Base-by-base conservation (phyloP, 495 filamentous ascomycete species). In the Hyaloscypha bicolor region DNA sequence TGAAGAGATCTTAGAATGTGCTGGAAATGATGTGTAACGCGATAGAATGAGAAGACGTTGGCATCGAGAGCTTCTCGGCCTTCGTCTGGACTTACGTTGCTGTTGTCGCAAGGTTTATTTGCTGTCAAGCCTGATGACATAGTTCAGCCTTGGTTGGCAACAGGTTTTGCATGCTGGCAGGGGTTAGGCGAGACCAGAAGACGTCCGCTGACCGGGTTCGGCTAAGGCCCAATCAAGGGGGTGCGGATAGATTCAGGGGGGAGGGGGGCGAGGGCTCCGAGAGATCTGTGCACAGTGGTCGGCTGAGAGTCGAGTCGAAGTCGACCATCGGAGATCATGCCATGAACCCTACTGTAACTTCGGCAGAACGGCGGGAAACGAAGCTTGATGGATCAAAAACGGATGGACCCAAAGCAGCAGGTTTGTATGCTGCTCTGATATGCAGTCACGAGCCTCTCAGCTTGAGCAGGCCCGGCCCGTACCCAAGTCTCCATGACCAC, bases 121-220 rank as follows among this genome's bases (percentile, higher is more conserved):
- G 42, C 42, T 48, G 35, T 48, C 42, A 48, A 48, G 42, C 42
- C 11, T 48, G 42, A 48, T 48, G 42, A 48, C 42, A 48, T 48
- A 14, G 42, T 48, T 48, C 42, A 48, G 42, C 42, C 42, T 48
- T 48, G 42, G 42, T 48, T 48, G 42, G 3, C 42, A 48, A 19
- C 42, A 14, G 42, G 42, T 48, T 48, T 48, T 48, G 8, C 8
- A 19, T 48, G 16, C 42, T 11, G 16, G 8, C 4, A 4, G 16
- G 16, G 1, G 42, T 14, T 48, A 48, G 16, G 42, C 42, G 42
- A 48, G 42, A 19, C 11, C 42, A 48, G 11, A 16, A 19, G 42
- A 14, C 42, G 1, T 19, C 42, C 42, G 11, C 42, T 19, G 42
- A 48, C 35, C 35, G 35, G 35, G 35, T 12, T 12, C 12, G 35